Evolutionary conservation across 176 grass and related monocot species (phyloP).

Genomic region (Oryza longistaminata): DNA sequence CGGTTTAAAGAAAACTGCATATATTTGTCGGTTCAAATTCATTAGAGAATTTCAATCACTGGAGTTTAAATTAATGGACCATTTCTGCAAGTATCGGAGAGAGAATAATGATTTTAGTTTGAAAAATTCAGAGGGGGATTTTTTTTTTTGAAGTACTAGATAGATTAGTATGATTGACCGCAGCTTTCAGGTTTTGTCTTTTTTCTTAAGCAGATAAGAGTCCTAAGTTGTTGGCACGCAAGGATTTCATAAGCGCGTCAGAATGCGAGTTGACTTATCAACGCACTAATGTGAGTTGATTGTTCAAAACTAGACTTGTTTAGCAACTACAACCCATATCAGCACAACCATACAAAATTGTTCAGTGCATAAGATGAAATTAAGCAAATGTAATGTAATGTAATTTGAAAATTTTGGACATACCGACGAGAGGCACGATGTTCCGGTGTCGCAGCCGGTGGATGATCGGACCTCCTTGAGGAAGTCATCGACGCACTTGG

Average conservation of each 20-base stretch:
- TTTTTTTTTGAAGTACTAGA: too few species aligned
- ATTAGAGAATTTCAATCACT: too few species aligned
- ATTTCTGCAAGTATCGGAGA: not conserved
- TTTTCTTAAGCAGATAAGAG: not conserved
- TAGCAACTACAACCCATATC: not conserved
- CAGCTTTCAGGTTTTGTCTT: not conserved
- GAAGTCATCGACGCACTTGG: not conserved
- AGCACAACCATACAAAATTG: not conserved
- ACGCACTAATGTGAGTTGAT: not conserved
- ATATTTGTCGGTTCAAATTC: too few species aligned
- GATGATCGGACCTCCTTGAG: not conserved
- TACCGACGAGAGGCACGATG: not conserved
- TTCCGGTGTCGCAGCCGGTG: not conserved
- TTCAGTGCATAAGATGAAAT: slow-evolving; percentile 31
- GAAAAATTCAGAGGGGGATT: not conserved
- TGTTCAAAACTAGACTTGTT: not conserved
- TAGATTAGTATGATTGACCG: not conserved
- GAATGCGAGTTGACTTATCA: slow-evolving; percentile 17
- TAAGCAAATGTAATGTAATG: not conserved
- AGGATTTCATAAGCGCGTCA: slow-evolving; percentile 21
- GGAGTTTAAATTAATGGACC: not conserved
- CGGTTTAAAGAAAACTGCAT: too few species aligned
- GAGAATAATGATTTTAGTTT: not conserved
- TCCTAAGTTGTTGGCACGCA: not conserved
- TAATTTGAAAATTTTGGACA: not conserved